phyloP scores from a whole-genome alignment of 768 basidiomycete genomes.

The Termitomyces sp. region DNA sequence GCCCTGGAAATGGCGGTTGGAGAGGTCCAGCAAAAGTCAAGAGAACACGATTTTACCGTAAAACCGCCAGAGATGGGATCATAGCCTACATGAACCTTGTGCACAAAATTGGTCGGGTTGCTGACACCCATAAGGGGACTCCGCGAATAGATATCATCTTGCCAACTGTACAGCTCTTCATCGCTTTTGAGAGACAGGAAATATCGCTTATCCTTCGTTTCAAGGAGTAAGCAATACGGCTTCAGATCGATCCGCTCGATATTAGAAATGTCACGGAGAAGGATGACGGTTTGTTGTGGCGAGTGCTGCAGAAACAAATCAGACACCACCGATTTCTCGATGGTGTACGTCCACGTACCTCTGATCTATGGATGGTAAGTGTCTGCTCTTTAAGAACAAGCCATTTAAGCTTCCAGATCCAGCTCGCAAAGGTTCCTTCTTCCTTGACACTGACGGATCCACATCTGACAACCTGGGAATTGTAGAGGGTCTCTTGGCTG shows the following conservation, averaged over 20 bases:
- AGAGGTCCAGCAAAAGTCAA: not conserved
- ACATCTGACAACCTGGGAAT: conserved; percentile 50
- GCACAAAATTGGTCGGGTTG: conserved; percentile 96
- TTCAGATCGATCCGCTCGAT: conserved; percentile 93
- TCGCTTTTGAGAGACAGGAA: conserved; percentile 85
- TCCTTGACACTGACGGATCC: conserved; percentile 90
- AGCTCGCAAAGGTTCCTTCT: conserved; percentile 80
- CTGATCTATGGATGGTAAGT: conserved; percentile 83
- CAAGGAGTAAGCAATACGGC: conserved; percentile 87
- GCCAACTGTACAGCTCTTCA: conserved; percentile 97
- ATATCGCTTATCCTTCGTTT: conserved; percentile 79
- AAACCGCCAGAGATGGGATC: conserved; percentile 93
- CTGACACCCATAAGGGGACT: conserved; percentile 92
- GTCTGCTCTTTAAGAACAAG: conserved; percentile 77
- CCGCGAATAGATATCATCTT: conserved; percentile 92
- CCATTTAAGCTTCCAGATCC: conserved; percentile 91
- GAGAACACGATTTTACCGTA: conserved; percentile 53
- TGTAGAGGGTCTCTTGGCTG: conserved; percentile 26
- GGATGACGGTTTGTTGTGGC: conserved; percentile 55
- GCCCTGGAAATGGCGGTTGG: conserved; percentile 45
- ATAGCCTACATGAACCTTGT: conserved; percentile 97
- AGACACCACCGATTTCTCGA: not conserved
- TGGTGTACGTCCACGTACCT: conserved; percentile 54
- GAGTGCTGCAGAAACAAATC: conserved; percentile 31
- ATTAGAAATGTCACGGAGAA: conserved; percentile 73